Conservation (phyloP, 2,329 filamentous ascomycete genomes). For the Macroventuria anomochaeta region DNA sequence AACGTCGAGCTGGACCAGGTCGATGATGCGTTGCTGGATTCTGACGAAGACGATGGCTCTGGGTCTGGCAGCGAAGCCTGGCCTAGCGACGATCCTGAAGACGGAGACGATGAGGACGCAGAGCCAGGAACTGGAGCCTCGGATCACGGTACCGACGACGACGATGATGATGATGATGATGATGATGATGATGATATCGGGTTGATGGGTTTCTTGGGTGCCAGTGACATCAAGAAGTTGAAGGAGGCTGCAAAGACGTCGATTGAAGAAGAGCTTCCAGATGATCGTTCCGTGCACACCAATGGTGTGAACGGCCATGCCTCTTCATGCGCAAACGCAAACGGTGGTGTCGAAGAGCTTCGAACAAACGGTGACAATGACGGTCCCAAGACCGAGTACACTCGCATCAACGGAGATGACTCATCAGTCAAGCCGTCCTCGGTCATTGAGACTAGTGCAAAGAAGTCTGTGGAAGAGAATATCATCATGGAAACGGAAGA, state of each 20-base stretch:
- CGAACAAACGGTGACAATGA: background rate
- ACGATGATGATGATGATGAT: conserved; percentile 25
- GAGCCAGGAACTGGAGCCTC: conserved; percentile 27
- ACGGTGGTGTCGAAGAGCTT: conserved; percentile 52
- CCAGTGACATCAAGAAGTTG: conserved; percentile 44
- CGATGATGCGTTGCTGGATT: conserved; percentile 50
- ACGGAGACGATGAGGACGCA: conserved; percentile 25
- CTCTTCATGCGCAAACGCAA: too few relatives aligned
- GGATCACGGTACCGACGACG: conserved; percentile 37
- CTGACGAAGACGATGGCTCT: conserved; percentile 37
- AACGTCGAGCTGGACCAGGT: conserved; percentile 50
- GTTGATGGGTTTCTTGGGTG: conserved; percentile 45
- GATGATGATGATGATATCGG: conserved; percentile 35
- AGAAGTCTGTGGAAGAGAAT: conserved; percentile 16
- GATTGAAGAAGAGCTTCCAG: conserved; percentile 26
- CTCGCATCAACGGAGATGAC: background rate
- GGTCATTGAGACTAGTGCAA: background rate
- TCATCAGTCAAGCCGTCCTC: background rate
- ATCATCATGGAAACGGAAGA: conserved; percentile 21
- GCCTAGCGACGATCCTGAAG: conserved; percentile 48
- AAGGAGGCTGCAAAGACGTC: conserved; percentile 41
- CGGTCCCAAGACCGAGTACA: too few relatives aligned
- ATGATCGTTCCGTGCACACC: conserved; percentile 42
- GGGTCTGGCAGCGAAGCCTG: conserved; percentile 47
- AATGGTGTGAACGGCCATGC: conserved; percentile 38